Base-by-base conservation (phyloP, 768 basidiomycete genomes). In the Neoboletus brunneissimus region DNA sequence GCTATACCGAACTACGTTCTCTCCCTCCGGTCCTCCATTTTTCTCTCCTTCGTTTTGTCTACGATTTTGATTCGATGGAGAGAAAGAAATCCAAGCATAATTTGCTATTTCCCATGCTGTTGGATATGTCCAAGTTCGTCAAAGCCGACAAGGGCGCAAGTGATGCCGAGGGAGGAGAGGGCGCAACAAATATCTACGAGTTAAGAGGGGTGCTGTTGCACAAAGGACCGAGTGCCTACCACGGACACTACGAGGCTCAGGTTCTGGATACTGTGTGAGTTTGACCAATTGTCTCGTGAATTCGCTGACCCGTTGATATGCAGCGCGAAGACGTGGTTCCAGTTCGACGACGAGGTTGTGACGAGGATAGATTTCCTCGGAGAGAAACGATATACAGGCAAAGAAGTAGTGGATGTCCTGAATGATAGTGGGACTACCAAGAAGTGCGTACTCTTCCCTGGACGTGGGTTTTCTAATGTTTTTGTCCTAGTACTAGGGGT, bases 21-120 rank as follows among this genome's bases (percentile, higher is more conserved):
- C 79, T 97, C 6, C 96, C 96, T 2, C 91, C 92, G 0, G 88
- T 94, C 7, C 79, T 98, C 2, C 92, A 98, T 71, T 88, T 98
- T 64, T 94, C 94, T 22, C 73, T 98, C 50, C 81, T 96, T 54
- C 90, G 96, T n/a, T 98, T 98, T 72, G 85, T 91, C 29, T 98
- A 89, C 64, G 91, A 95, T 72, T 62, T 87, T 34, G 73, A 83
- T 23, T 84, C 86, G 0, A 83, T 88, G 79, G 85, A 88, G 63
- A 84, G 96, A 59, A 91, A 86, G 72, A 98, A 98, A 74, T 88
- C 86, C 51, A 94, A 94, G 69, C 81, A 91, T 57, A 73, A 77
- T 32, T 84, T 98, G 42, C 75, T 79, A n/a, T 98, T 93, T 71
- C 94, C 94, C 0, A 76, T 75, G 20, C 68, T 71, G 9, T 75